These are phyloP conservation scores for Gastrolobium bilobum DNA, from an alignment of 306 rosid species.

Conservation along the genomic window DNA sequence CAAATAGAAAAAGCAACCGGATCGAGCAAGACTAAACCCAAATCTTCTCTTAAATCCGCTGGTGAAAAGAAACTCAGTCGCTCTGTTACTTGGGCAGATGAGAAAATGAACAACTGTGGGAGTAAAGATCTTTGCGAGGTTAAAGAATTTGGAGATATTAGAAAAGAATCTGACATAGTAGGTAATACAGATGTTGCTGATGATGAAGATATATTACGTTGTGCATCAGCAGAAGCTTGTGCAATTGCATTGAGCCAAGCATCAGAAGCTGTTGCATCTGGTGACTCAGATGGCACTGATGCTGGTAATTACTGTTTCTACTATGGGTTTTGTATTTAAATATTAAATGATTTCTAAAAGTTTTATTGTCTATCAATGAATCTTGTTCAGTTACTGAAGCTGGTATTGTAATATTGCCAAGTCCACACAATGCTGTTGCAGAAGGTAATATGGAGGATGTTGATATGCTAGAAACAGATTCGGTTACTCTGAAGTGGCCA, in stretches of 20 bases:
- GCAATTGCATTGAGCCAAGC: conserved; percentile 79
- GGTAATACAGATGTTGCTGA: conserved; percentile 39
- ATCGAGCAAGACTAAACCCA: conserved; percentile 46
- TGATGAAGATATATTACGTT: conserved; percentile 57
- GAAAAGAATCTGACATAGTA: conserved; percentile 34
- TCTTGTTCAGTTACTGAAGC: conserved; percentile 76
- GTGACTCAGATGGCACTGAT: conserved; percentile 61
- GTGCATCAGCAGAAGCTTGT: conserved; percentile 86
- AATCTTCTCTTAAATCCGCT: conserved; percentile 75
- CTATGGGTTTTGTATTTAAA: conserved; percentile 39
- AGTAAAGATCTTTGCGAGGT: conserved; percentile 63
- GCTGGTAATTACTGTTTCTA: conserved; percentile 69
- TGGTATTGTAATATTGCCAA: conserved; percentile 79
- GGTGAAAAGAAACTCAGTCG: conserved; percentile 68
- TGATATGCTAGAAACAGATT: conserved; percentile 63
- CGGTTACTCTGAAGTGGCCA: conserved; percentile 71
- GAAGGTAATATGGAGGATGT: conserved; percentile 47
- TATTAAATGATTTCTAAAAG: conserved; percentile 31
- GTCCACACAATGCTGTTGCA: conserved; percentile 52
- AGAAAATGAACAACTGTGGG: conserved; percentile 54
- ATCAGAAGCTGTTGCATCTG: conserved; percentile 78
- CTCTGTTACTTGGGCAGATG: conserved; percentile 94
- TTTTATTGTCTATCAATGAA: conserved; percentile 2
- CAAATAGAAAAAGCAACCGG: conserved; percentile 52
- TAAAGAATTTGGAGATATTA: conserved; percentile 56